These are phyloP conservation scores for Erythrophleum ivorense DNA, from an alignment of 331 rosid species.

Conservation along the genomic window DNA sequence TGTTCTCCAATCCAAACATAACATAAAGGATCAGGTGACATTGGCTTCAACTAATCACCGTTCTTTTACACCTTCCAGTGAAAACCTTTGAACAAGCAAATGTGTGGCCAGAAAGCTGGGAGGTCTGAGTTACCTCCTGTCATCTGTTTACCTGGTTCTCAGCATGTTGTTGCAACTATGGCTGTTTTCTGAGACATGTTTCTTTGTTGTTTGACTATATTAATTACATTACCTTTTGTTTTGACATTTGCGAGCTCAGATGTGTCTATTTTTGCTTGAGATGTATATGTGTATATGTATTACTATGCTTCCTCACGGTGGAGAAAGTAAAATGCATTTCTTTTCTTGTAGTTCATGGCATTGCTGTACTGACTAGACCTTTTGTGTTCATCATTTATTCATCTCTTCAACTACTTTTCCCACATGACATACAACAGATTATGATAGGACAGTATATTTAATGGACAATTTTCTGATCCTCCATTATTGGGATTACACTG, in stretches of 20 bases:
- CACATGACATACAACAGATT: not conserved
- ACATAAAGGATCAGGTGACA: no score
- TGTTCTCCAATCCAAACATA: no score
- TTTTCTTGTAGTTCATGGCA: conserved; percentile 23
- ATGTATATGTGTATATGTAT: not conserved
- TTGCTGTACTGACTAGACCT: not conserved
- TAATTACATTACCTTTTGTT: not conserved
- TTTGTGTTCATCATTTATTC: not conserved
- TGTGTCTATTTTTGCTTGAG: not conserved
- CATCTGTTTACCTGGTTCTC: not conserved
- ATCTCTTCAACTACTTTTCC: not conserved
- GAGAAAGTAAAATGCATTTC: not conserved
- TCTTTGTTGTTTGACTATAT: not conserved
- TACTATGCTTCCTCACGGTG: not conserved
- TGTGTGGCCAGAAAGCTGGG: not conserved
- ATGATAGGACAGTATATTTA: not conserved
- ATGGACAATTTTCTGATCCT: not conserved
- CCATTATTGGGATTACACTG: not conserved
- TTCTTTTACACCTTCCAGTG: not conserved
- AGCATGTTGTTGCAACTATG: not conserved
- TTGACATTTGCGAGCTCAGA: not conserved
- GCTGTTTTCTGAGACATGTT: not conserved
- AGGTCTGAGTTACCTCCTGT: not conserved
- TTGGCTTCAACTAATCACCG: not conserved
- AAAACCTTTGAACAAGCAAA: not conserved